phyloP scores from a whole-genome alignment of 1,284 basidiomycete species.

The Heterobasidion annosum region DNA sequence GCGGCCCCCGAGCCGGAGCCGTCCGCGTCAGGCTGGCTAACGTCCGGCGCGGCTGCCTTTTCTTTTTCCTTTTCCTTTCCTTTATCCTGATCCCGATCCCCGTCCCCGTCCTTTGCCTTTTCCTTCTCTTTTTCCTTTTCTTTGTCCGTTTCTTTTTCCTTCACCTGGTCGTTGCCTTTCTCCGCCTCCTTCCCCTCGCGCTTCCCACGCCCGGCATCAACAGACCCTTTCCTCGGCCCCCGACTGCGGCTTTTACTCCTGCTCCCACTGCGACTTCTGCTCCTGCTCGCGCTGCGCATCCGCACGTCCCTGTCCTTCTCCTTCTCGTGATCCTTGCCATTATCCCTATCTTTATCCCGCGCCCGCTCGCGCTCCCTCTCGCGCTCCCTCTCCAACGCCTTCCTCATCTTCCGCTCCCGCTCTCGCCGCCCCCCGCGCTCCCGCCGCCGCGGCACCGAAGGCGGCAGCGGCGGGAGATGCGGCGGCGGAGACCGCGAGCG shows the following conservation, averaged over 20 bases:
- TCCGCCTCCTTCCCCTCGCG: background rate
- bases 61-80: slow-evolving; percentile 6
- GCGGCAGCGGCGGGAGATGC: slow-evolving; percentile 7
- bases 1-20: background rate
- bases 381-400: background rate
- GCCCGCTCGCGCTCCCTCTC: slow-evolving; percentile 1
- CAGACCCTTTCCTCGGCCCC: background rate
- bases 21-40: no score
- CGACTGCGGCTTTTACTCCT: slow-evolving; percentile 11
- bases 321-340: background rate
- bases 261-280: slow-evolving; percentile 14
- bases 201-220: background rate
- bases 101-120: background rate
- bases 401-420: background rate
- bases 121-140: background rate
- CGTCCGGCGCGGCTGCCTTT: no score
- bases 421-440: background rate
- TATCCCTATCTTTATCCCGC: slow-evolving; percentile 1
- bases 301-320: background rate
- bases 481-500: slow-evolving; percentile 7
- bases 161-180: background rate
- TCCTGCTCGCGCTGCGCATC: slow-evolving; percentile 16
- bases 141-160: no score
- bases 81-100: slow-evolving; percentile 6
- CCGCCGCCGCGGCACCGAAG: slow-evolving; percentile 14